Base-by-base conservation (phyloP, 1,284 basidiomycete species). In the Microbotryum lychnidis-dioicae region DNA sequence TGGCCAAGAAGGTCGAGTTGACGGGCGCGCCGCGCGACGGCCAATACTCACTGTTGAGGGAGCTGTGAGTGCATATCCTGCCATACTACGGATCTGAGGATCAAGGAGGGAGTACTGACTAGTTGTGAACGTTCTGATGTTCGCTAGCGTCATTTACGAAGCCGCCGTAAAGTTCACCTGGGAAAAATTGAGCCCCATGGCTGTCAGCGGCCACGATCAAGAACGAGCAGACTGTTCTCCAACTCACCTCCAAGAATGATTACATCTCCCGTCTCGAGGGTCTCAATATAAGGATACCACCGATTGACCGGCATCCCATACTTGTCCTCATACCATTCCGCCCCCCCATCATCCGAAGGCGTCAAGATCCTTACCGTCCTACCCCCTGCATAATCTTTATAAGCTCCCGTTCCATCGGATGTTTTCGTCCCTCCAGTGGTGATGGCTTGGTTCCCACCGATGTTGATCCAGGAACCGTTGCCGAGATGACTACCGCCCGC, bases 101-200 rank as follows among this genome's bases (percentile, higher is more conserved):
- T 31, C 31, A 10, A 31, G 90, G 76, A 82, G 92, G 75, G 90
- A 90, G 77, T 91, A 82, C 64, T 77, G 37, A 42, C 37, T 42
- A 79, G 0, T 79, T 91, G 18, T 90, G 80, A 76, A 94, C 93
- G 75, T 92, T 82, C 75, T 92, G 91, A 25, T 85, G 85, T 6
- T 86, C 77, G 73, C 88, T 85, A 29, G 58, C 57, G 12, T 63
- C 61, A 27, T 89, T 88, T 10, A 87, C 84, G 27, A 89, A 90
- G 68, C 85, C 86, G 65, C 91, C 91, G 14, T 18, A 42, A 9
- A 42, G 37, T 42, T 42, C 37, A 18, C 72, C 84, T 87, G 58
- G 84, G 80, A 73, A 89, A 1, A 27, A 27, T 4, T 27, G 1
- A 27, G 6, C 27, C 27, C 27, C 27, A 6, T 1, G 27, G 27